These are phyloP conservation scores for Spiromastix sp. DNA, from an alignment of 2,329 filamentous ascomycete species.

Conservation along the genomic window DNA sequence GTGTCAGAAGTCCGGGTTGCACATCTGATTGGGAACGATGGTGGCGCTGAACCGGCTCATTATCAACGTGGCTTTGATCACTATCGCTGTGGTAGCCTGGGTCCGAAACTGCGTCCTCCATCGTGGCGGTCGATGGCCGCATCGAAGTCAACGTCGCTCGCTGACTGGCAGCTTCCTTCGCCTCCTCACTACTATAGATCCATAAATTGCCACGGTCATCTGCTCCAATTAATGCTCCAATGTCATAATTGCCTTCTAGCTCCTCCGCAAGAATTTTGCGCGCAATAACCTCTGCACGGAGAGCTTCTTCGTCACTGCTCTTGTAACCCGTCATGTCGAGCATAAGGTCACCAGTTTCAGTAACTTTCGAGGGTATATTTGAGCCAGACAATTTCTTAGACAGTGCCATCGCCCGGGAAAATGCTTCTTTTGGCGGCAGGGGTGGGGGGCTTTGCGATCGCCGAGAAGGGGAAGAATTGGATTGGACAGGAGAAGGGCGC, in stretches of 20 bases:
- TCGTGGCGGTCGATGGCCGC: slow-evolving; percentile 40
- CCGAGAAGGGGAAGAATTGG: slow-evolving; percentile 5
- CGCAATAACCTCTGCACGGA: slow-evolving; percentile 86
- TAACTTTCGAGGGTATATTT: slow-evolving; percentile 90
- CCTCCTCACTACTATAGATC: slow-evolving; percentile 98
- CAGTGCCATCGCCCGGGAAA: slow-evolving; percentile 71
- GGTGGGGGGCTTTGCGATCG: slow-evolving; percentile 70
- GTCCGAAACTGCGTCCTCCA: slow-evolving; percentile 77
- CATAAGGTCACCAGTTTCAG: slow-evolving; percentile 87
- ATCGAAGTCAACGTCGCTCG: slow-evolving; percentile 44
- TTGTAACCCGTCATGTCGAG: slow-evolving; percentile 97
- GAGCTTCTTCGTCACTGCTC: slow-evolving; percentile 80
- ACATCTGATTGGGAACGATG: slow-evolving; percentile 54
- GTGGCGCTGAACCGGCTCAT: slow-evolving; percentile 41
- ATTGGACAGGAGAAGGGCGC: background rate
- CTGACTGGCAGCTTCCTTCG: slow-evolving; percentile 77
- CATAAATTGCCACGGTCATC: slow-evolving; percentile 96
- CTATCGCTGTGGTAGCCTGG: slow-evolving; percentile 93
- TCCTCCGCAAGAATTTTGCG: slow-evolving; percentile 88
- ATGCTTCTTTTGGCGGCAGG: slow-evolving; percentile 60
- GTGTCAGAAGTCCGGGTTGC: slow-evolving; percentile 56
- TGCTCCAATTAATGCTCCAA: slow-evolving; percentile 86
- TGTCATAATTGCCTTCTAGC: slow-evolving; percentile 88
- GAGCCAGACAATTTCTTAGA: slow-evolving; percentile 80
- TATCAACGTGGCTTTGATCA: slow-evolving; percentile 55